These are phyloP conservation scores for Rhodotorula diobovata DNA, from an alignment of 768 basidiomycete genomes.

Conservation along the genomic window DNA sequence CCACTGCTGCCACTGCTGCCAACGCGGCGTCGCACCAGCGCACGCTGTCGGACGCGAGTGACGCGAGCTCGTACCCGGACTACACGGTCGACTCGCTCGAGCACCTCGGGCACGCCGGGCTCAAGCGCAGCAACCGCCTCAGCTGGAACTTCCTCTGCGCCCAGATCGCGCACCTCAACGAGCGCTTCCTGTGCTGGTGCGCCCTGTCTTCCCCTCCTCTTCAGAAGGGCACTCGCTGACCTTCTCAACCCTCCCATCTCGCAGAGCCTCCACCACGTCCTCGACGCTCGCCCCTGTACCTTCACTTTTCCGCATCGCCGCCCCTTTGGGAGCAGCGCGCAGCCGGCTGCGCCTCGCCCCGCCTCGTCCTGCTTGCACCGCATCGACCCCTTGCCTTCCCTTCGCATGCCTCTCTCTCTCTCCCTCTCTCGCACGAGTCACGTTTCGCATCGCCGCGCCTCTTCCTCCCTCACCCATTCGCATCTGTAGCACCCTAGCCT, in stretches of 20 bases:
- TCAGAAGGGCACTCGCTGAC: background rate
- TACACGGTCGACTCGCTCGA: constrained; percentile 52
- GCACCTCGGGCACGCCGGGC: constrained; percentile 61
- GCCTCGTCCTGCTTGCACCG: no score
- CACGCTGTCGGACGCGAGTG: background rate
- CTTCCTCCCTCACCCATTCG: no score
- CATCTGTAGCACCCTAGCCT: no score
- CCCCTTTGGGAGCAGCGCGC: no score
- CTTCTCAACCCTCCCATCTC: background rate
- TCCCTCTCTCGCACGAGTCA: no score
- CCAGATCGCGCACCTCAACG: constrained; percentile 79
- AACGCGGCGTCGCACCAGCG: background rate
- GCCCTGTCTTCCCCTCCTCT: background rate
- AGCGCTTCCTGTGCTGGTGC: constrained; percentile 63
- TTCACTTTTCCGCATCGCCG: no score
- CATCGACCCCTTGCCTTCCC: no score
- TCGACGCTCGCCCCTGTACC: no score
- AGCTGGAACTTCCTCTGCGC: constrained; percentile 80
- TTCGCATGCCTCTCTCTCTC: no score
- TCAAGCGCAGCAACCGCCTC: constrained; percentile 55
- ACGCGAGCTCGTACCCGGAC: background rate
- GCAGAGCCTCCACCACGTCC: background rate
- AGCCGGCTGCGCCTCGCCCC: no score
- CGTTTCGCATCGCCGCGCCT: no score
- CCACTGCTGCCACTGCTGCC: background rate